A percentile compares a stretch with the other conserved stretches of the same genome.
Evolutionary conservation across 208 protist genomes (phyloP).

Genomic region (Crithidia bombi): DNA sequence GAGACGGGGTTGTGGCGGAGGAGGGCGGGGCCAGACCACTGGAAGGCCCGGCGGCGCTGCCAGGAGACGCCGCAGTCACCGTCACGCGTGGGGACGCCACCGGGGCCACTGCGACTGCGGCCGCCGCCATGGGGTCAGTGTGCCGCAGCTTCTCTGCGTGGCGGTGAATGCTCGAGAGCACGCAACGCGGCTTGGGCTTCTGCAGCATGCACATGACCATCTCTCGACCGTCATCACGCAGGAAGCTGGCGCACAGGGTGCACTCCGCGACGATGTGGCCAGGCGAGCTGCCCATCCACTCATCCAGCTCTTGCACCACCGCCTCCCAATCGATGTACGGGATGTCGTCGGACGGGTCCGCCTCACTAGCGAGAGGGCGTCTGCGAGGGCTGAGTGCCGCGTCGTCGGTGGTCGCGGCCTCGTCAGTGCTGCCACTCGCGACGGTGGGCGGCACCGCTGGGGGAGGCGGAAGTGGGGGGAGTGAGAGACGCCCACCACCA

Average conservation of each 20-base stretch:
- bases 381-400: not conserved
- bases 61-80: not conserved
- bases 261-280: conserved; percentile 48
- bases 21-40: not conserved
- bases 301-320: conserved; percentile 65
- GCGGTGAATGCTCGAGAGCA: conserved; percentile 35
- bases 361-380: not conserved
- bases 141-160: conserved; percentile 32
- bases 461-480: conserved; percentile 13
- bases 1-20: conserved; percentile 2
- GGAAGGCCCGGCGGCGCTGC: no score
- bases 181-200: conserved; percentile 41
- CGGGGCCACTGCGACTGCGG: not conserved
- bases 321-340: conserved; percentile 62
- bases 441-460: conserved; percentile 2
- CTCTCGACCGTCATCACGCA: conserved; percentile 79
- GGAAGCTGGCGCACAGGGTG: conserved; percentile 70
- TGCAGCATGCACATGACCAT: conserved; percentile 83
- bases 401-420: not conserved
- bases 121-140: conserved; percentile 5
- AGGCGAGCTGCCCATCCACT: conserved; percentile 39
- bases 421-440: not conserved
- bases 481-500: conserved; percentile 15
- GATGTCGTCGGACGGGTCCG: not conserved
- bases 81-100: conserved; percentile 5